Conservation (phyloP, 2,329 filamentous ascomycete genomes). For the Ophidiomyces ophidiicola region DNA sequence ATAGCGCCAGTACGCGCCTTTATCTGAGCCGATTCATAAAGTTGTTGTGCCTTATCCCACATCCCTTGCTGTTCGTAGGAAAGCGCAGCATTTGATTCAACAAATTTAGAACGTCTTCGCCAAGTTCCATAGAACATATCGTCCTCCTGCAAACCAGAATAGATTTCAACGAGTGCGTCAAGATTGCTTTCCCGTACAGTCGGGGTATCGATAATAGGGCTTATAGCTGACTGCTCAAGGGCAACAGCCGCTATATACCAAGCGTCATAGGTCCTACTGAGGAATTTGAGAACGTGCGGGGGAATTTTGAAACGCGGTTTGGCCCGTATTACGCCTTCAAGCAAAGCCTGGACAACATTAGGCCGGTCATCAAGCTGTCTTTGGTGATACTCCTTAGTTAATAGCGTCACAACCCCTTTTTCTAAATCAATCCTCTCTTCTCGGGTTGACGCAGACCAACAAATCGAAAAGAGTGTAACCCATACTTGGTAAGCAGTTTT, state of each 20-base stretch:
- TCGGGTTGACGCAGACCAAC: constrained; percentile 75
- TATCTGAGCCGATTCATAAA: constrained; percentile 94
- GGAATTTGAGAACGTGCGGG: constrained; percentile 89
- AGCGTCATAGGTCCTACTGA: constrained; percentile 84
- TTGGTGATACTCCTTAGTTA: constrained; percentile 92
- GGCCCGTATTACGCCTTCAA: constrained; percentile 75
- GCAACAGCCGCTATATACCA: constrained; percentile 94
- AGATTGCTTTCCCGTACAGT: constrained; percentile 85
- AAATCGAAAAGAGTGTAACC: constrained; percentile 82
- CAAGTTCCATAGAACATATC: constrained; percentile 97
- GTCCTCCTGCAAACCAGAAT: constrained; percentile 80
- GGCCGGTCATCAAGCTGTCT: constrained; percentile 89
- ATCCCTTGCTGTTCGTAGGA: constrained; percentile 98
- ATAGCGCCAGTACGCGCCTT: constrained; percentile 94
- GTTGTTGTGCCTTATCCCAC: constrained; percentile 96
- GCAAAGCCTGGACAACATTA: constrained; percentile 84
- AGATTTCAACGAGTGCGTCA: constrained; percentile 88
- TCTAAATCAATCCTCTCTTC: constrained; percentile 87
- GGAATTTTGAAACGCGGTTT: constrained; percentile 84
- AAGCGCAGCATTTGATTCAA: constrained; percentile 91
- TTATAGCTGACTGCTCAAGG: constrained; percentile 77
- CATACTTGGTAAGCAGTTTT: constrained; percentile 79
- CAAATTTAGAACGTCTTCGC: constrained; percentile 86
- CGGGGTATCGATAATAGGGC: constrained; percentile 70
- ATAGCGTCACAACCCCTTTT: constrained; percentile 73